Conservation (phyloP, 2,329 filamentous ascomycete species). For the Ophiocordyceps unilateralis region DNA sequence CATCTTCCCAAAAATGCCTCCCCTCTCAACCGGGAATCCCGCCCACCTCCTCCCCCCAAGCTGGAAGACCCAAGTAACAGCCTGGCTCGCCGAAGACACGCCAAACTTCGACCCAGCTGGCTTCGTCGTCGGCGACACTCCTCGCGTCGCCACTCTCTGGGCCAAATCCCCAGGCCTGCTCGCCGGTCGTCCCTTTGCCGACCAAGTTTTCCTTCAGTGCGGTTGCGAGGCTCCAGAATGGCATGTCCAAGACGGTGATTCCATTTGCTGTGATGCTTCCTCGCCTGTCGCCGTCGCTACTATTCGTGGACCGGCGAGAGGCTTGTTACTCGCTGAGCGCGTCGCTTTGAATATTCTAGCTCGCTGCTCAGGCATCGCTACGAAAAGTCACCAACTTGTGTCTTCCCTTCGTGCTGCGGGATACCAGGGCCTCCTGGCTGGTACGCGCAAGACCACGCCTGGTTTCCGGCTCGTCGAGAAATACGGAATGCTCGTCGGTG, state of each 20-base stretch:
- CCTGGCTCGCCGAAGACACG: constrained; percentile 91
- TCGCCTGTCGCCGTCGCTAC: constrained; percentile 52
- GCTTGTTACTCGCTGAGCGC: constrained; percentile 74
- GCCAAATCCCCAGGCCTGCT: constrained; percentile 63
- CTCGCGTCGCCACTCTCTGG: constrained; percentile 47
- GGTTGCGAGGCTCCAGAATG: constrained; percentile 57
- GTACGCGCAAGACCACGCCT: constrained; percentile 91
- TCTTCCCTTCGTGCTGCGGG: constrained; percentile 43
- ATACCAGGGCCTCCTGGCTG: constrained; percentile 72
- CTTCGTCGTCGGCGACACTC: constrained; percentile 71
- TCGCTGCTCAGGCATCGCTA: constrained; percentile 81
- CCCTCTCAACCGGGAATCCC: neutral
- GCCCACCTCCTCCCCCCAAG: constrained; percentile 65
- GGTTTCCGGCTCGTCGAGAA: constrained; percentile 94
- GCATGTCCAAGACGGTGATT: constrained; percentile 60
- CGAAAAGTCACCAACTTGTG: constrained; percentile 40
- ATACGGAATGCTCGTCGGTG: constrained; percentile 91
- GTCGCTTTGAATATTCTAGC: constrained; percentile 85
- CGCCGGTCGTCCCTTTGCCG: constrained; percentile 85
- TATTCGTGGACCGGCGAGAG: constrained; percentile 66
- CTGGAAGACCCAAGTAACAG: constrained; percentile 64
- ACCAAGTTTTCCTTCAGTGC: constrained; percentile 80
- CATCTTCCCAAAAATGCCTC: neutral
- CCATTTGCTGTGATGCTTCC: constrained; percentile 9
- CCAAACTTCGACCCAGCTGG: constrained; percentile 95